phyloP scores from a whole-genome alignment of 140 eudicot genomes.

The Anethum foeniculum region DNA sequence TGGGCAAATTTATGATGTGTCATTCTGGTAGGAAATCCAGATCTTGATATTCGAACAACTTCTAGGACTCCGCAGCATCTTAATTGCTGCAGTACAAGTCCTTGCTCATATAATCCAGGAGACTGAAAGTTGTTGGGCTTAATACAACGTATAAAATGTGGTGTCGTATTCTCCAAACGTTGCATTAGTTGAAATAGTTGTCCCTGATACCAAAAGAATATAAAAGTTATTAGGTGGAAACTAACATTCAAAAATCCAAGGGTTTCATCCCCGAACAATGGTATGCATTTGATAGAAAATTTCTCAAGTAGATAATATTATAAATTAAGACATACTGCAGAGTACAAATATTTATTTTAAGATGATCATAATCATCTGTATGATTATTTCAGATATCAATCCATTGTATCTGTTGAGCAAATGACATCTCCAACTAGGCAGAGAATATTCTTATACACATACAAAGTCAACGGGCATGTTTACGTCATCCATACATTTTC shows the following conservation, averaged over 20 bases:
- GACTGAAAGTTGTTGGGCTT: conserved; percentile 81
- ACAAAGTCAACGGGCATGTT: not conserved
- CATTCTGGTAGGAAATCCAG: conserved; percentile 97
- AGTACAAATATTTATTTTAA: not conserved
- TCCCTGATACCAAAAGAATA: conserved; percentile 34
- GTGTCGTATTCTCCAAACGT: conserved; percentile 80
- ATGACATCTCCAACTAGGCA: not conserved
- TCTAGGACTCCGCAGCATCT: conserved; percentile 95
- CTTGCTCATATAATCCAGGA: conserved; percentile 85
- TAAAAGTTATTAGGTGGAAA: not conserved
- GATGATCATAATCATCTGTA: not conserved
- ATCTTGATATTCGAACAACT: conserved; percentile 91
- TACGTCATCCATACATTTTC: not conserved
- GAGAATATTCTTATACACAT: not conserved
- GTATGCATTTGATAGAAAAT: not conserved
- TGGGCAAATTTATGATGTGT: conserved; percentile 91
- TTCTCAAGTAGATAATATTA: not conserved
- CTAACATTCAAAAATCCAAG: not conserved
- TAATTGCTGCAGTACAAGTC: conserved; percentile 76
- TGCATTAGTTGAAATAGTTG: conserved; percentile 93
- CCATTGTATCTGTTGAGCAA: not conserved
- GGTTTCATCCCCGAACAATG: no score
- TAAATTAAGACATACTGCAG: not conserved
- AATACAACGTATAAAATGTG: conserved; percentile 94
- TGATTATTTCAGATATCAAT: not conserved